Percentiles rank a stretch among this genome's conserved stretches.
Evolutionary conservation across 1,284 basidiomycete species (phyloP).

Genomic region (Pseudozyma tsukubaensis): DNA sequence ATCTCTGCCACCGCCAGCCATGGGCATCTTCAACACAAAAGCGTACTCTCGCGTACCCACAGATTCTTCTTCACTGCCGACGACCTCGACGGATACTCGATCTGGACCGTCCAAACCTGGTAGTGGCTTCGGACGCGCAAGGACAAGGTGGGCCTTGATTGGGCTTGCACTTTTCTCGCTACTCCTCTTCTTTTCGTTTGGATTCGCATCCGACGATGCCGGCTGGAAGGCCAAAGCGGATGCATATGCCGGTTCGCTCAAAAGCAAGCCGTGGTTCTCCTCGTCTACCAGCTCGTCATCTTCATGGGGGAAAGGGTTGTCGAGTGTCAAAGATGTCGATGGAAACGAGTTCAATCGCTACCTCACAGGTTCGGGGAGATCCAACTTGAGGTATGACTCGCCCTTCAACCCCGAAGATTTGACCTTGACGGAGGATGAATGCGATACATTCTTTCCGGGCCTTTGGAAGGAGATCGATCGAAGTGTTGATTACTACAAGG

Average conservation of each 20-base stretch:
- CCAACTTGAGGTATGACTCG: constrained; percentile 47
- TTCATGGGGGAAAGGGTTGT: neutral
- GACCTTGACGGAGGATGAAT: constrained; percentile 62
- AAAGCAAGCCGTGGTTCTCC: constrained; percentile 18
- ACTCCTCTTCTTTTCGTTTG: constrained; percentile 39
- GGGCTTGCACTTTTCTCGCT: constrained; percentile 21
- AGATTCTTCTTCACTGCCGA: too few relatives aligned
- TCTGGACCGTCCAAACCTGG: constrained; percentile 7
- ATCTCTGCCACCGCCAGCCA: constrained; percentile 11
- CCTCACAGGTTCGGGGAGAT: constrained; percentile 45
- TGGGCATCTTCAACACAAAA: constrained; percentile 35
- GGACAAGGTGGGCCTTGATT: constrained; percentile 51
- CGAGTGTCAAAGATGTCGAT: constrained; percentile 8
- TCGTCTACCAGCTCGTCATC: neutral
- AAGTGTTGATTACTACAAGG: constrained; percentile 51
- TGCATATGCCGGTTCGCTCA: constrained; percentile 34
- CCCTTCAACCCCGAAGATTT: constrained; percentile 64
- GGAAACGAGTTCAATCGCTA: constrained; percentile 45
- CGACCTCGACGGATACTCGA: constrained; percentile 26
- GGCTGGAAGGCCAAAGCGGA: constrained; percentile 41
- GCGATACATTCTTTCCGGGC: constrained; percentile 63
- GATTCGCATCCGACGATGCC: constrained; percentile 20
- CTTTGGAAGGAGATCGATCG: constrained; percentile 63
- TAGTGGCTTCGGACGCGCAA: constrained; percentile 43
- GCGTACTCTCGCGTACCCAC: constrained; percentile 36